Percentiles rank a stretch among this genome's conserved stretches.
These are phyloP conservation scores for Intubia oerlemansii DNA, from an alignment of 2,329 filamentous ascomycete species.

Conservation along the genomic window DNA sequence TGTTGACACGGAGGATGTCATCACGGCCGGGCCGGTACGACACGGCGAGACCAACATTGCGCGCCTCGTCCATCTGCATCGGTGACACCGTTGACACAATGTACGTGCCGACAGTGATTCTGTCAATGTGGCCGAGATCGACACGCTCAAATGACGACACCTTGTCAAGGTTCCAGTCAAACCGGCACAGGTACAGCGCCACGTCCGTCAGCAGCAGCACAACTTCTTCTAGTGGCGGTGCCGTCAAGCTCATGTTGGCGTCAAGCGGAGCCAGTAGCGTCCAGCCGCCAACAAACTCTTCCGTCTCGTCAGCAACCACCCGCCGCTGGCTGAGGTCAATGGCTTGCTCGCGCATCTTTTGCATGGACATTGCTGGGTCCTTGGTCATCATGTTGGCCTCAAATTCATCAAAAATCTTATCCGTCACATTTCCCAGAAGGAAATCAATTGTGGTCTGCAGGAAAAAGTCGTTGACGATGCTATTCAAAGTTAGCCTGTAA, in stretches of 20 bases:
- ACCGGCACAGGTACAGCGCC: constrained; percentile 72
- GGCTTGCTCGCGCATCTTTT: constrained; percentile 69
- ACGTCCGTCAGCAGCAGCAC: constrained; percentile 71
- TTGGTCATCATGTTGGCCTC: constrained; percentile 83
- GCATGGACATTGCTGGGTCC: constrained; percentile 74
- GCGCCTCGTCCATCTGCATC: constrained; percentile 52
- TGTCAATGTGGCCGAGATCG: constrained; percentile 48
- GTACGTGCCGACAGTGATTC: constrained; percentile 65
- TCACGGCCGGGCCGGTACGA: constrained; percentile 51
- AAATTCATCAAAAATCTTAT: constrained; percentile 79
- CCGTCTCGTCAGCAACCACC: constrained; percentile 61
- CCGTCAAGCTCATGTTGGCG: constrained; percentile 40
- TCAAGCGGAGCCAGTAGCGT: constrained; percentile 58
- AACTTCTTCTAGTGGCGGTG: constrained; percentile 66
- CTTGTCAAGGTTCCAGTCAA: constrained; percentile 92
- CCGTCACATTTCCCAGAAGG: constrained; percentile 70
- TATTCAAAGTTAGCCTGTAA: too few species aligned
- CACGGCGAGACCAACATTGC: constrained; percentile 70
- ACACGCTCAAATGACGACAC: constrained; percentile 81
- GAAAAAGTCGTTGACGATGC: constrained; percentile 96
- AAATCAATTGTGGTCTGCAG: constrained; percentile 91
- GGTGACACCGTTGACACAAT: constrained; percentile 72
- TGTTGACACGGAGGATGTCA: constrained; percentile 64
- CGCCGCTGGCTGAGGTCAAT: constrained; percentile 78
- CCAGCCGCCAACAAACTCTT: constrained; percentile 81